Base-by-base conservation (phyloP, 2,329 filamentous ascomycete genomes). In the Beauveria sp. region DNA sequence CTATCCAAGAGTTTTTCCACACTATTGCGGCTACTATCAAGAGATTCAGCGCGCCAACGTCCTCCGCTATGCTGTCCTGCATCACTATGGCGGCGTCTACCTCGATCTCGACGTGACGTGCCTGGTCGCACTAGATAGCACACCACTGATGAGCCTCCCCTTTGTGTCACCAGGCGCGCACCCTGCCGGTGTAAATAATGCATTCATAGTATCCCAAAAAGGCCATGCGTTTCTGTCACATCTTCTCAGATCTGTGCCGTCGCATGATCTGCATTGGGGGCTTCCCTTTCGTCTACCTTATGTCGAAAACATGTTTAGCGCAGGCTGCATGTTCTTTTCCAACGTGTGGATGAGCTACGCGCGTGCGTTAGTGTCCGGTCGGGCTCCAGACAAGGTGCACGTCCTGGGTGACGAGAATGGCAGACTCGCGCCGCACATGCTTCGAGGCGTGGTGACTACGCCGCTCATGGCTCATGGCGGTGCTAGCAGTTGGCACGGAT, bases 291-390 rank as follows among this genome's bases (percentile, higher is more conserved):
- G 67, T 43, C 65, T 68, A 8, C 67, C 67, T 10, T 69, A 68
- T 59, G 64, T 69, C 45, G 67, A 69, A 54, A 68, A 38, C 34
- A 69, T 69, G 67, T 55, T 69, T 22, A 69, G 66, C 65, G 65
- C 67, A 5, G 67, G 67, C 26, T 69, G 67, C 63, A 68, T 69
- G 67, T 69, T 66, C 64, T 69, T 64, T 61, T 66, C 67, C 52
- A 68, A 68, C 63, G 60, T 64, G 52, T 69, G 67, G 67, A 69
- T 69, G 66, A 45, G 45, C 18, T 69, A 68, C 40, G 34, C 34
- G 34, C 34, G 34, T 38, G 34, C 34, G 12, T 12, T 38, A 5
- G 34, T 38, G 6, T 38, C 34, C 12, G 34, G 34, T 16, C 34
- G 34, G 0, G 34, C 5, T 5, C 5, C 14, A 14, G 34, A 38